Percentiles rank a stretch among this genome's conserved stretches.
phyloP scores from a whole-genome alignment of 257 asterid genomes.

The Solanum medicagineum region DNA sequence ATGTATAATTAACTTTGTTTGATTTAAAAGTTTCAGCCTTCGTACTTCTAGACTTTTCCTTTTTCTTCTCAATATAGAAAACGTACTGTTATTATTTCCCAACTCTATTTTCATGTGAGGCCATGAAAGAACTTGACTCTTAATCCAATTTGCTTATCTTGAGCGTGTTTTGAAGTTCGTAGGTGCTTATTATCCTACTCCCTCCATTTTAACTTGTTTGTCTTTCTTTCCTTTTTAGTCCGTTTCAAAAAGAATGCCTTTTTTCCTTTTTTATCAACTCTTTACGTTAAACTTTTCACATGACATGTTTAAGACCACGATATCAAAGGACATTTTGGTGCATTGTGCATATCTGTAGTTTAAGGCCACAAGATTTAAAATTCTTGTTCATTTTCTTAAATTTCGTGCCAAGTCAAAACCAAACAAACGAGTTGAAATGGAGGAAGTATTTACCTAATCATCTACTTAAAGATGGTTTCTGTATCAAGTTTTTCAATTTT shows the following conservation, averaged over 20 bases:
- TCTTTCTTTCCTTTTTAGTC: background rate
- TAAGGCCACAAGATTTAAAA: background rate
- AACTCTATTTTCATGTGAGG: background rate
- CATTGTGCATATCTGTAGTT: background rate
- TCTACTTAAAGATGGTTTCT: background rate
- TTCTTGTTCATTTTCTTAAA: background rate
- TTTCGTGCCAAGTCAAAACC: background rate
- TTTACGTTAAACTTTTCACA: background rate
- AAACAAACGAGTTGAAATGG: background rate
- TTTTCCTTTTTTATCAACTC: background rate
- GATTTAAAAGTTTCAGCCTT: background rate
- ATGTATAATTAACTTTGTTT: background rate
- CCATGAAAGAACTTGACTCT: background rate
- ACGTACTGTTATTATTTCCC: background rate
- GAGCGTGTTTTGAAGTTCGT: background rate
- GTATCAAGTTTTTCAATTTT: background rate
- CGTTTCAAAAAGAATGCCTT: background rate
- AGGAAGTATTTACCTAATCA: background rate
- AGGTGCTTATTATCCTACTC: background rate
- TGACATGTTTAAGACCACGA: background rate
- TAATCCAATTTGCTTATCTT: background rate
- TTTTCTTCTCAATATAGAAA: background rate
- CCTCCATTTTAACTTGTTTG: background rate
- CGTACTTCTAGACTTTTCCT: background rate
- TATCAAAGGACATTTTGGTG: background rate